Base-by-base conservation (phyloP, 441 rosid genomes). In the Gossypium davidsonii region DNA sequence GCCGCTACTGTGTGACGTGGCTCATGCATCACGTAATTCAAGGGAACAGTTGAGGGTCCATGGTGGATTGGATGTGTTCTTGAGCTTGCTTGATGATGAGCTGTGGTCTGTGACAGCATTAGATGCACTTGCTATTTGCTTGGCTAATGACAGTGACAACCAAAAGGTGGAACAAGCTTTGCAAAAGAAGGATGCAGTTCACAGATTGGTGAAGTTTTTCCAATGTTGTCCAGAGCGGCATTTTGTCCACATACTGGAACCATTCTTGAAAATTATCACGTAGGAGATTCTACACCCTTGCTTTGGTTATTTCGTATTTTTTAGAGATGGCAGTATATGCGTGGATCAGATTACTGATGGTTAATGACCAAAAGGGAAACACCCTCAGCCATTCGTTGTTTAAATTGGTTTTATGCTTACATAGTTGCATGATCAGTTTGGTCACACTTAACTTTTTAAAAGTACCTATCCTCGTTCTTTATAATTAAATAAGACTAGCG, bases 31-130 rank as follows among this genome's bases (percentile, higher is more conserved):
- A 17, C 96, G 97, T 62, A 95, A 93, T 76, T 93, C 99, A 68
- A 88, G 99, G 83, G 99, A 95, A 82, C 99, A 91, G 82, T 81
- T 95, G 83, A 90, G 98, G 81, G 96, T 91, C 25, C 97, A 95
- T 64, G 98, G 96, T 58, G 97, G 97, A 66, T 85, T 95, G 82
- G 98, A 95, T 83, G 95, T 90, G 68, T 95, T 91, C 79, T 77
- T 95, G 80, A 91, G 96, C 82, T 88, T 95, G 77, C 98, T 95
- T 65, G 94, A 92, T 77, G 97, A 95, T 57, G 89, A 85, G 67
- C 63, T 78, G 34, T 95, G 99, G 99, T 93, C 97, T 2, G 93
- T 86, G 72, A 87, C 91, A 48, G 99, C 99, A 78, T 83, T 95
- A 79, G 99, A 95, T 73, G 90, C 99, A 10, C 90, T 95, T 76